Evolutionary conservation across 768 basidiomycete genomes (phyloP), one percentile per base, ranked within the genome.

Genomic region (Lactarius akahatsu): DNA sequence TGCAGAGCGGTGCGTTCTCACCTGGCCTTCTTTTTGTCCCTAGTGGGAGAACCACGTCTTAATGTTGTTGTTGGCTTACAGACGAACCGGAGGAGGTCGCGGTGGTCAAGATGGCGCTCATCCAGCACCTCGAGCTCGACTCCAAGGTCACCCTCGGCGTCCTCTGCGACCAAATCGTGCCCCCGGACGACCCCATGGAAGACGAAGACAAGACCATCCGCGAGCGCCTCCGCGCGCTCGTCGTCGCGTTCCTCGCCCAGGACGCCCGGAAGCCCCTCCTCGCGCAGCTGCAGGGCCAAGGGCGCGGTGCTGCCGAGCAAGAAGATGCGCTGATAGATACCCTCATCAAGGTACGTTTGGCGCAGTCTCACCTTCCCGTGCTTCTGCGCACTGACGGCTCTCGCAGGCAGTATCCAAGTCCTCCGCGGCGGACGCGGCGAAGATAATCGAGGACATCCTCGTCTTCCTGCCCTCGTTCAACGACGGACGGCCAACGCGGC

Each of bases 31-130:
- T 32, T 32, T 32, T 32, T 32, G 32, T 32, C 32, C 20, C 13
- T 34, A 9, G 30, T 6, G 5, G 36, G 6, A 54, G 7, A 10
- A 38, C 32, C 2, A 18, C 18, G 16, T 47, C 26, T 36, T 60
- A 34, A 57, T 41, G 16, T 34, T 2, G n/a, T 15, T 40, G 2
- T 15, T 15, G 1, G 9, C 13, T 13, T 0, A 4, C 5, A 50
- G 90, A 89, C 68, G 89, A 91, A 74, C 83, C 79, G 0, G 82
- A 84, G 58, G 89, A 91, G 74, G 85, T 89, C 13, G 74, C 70
- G 0, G 79, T 87, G 40, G 88, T 91, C 28, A 85, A 86, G 71
- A 76, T 79, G 62, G 84, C 87, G 20, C 79, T 90, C 18, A 74
- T 80, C 1, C 80, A 84, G 67, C 89, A 90, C 73, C 79, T 91